phyloP scores from a whole-genome alignment of 305 asterid genomes.

The Plantago coronopus region DNA sequence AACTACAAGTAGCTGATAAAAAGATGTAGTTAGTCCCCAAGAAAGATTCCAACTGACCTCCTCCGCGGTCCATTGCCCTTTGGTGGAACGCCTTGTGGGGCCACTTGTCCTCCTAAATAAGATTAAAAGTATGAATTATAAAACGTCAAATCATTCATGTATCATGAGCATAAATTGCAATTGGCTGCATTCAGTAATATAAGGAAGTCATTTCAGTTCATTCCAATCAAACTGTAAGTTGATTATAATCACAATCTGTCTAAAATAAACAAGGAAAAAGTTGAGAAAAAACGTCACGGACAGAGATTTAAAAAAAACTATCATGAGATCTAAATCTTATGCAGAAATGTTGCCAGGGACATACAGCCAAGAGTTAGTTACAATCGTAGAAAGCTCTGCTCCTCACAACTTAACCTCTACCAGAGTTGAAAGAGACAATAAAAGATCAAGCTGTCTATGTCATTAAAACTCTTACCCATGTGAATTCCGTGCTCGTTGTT shows the following conservation, averaged over 20 bases:
- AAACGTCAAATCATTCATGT: background rate
- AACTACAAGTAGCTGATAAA: too few relatives aligned
- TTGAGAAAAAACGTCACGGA: background rate
- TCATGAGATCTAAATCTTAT: conserved; percentile 1
- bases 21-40: too few relatives aligned
- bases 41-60: conserved; percentile 28
- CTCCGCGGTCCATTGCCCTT: conserved; percentile 68
- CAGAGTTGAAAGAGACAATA: background rate
- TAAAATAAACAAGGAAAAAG: background rate
- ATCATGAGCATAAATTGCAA: background rate
- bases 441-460: too few relatives aligned
- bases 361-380: background rate
- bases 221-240: background rate
- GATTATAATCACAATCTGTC: background rate
- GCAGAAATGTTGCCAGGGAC: background rate
- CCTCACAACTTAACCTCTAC: background rate
- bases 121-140: background rate
- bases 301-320: background rate
- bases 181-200: background rate
- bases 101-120: conserved; percentile 49
- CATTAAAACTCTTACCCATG: conserved; percentile 1
- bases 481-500: conserved; percentile 1
- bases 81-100: conserved; percentile 65
- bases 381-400: background rate
- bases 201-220: background rate